Base-by-base conservation (phyloP, 2,329 filamentous ascomycete genomes). In the Talaromyces albobiverticillius region DNA sequence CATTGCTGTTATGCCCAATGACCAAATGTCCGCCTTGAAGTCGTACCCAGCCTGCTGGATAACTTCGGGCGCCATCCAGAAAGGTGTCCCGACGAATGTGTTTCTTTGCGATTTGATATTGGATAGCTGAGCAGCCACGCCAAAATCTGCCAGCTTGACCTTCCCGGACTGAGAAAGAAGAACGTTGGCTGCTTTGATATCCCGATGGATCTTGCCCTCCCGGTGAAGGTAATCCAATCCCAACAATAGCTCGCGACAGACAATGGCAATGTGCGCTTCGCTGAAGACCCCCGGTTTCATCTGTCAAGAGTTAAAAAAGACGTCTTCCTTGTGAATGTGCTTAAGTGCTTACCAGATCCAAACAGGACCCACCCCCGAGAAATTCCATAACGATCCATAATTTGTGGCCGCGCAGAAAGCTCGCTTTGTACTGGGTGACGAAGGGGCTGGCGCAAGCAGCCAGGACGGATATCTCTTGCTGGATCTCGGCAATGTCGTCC, bases 371-470 rank as follows among this genome's bases (percentile, higher is more conserved):
- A 59, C 94, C 94, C 5, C 94, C 94, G 10, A 99, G 78, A 67
- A 88, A 99, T 73, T 99, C 94, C 94, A 99, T 99, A 55, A 97
- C 90, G 67, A 99, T 99, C 94, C 94, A 99, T 78, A 99, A 78
- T 75, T 97, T 99, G 70, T 92, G 89, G 23, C 94, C 94, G 62
- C 90, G 85, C n/a, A 97, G 82, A 71, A 97, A 99, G 68, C 92
- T 96, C 20, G 90, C 89, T 71, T 92, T 95, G 80, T 99, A 99
- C 69, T 95, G 89, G 14, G 94, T 97, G 62, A 99, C 91, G 71
- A 88, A 95, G 46, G 89, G 88, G 69, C 92, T 96, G 62, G 89
- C 88, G 77, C 94, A 99, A 51, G 94, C 96, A 73, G 92, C 94
- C 57, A 99, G 80, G 31, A 99, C 88, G 2, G 90, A 88, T 62